Base-by-base conservation (phyloP, 2,329 filamentous ascomycete genomes). In the Stemphylium beticola region DNA sequence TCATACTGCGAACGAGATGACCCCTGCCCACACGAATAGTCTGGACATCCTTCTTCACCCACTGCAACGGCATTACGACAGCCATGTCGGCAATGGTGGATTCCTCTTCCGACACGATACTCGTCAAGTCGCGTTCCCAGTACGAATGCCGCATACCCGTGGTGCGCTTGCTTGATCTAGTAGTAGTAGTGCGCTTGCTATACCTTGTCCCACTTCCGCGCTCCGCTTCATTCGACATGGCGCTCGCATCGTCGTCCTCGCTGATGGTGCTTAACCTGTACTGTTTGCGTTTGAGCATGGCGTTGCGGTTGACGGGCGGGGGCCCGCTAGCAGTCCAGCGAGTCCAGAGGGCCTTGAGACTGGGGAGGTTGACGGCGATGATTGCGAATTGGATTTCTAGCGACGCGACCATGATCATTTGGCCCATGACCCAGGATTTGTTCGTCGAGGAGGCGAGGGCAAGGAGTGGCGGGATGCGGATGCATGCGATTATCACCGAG, bases 301-400 rank as follows among this genome's bases (percentile, higher is more conserved):
- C 10, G 5, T 45, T 36, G 2, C 36, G 18, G 32, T 22, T 20
- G 10, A 32, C 36, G 0, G 42, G 22, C 5, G 40, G 40, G 10
- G 32, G 11, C 1, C n/a, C 24, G 17, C 29, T 32, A 11, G 45
- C 45, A 17, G 32, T 43, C 14, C 33, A n/a, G 5, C 43, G 43
- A 11, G 18, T 39, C 39, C 39, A 54, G 1, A 54, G 51, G 20
- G 45, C 32, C 18, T 49, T 49, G n/a, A 44, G 48, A 5, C 45
- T 47, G 4, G 45, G 45, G 4, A 49, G 15, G 14, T 54, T 54
- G 20, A 33, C 33, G 32, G 51, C 45, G 12, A 54, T 37, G 15
- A 53, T 53, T 8, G 44, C 45, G 11, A 14, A 53, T 44, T 53
- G 51, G 1, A 53, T 47, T 31, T 53, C 38, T n/a, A 53, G 47